These are phyloP conservation scores for Fusarium albidum DNA, from an alignment of 2,329 filamentous ascomycete genomes.

Conservation along the genomic window DNA sequence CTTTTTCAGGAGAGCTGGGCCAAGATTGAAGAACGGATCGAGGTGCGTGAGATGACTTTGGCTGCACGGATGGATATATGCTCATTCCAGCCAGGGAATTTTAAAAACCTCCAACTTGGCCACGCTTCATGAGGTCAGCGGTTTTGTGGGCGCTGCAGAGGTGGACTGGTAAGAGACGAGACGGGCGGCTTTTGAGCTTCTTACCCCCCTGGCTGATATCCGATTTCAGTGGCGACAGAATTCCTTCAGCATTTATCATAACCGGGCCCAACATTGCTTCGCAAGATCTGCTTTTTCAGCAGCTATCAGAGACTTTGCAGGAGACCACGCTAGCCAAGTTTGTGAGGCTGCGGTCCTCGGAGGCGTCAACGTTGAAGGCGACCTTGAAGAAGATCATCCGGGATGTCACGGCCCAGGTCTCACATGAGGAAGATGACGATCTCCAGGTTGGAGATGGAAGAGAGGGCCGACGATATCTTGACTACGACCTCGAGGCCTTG, in stretches of 20 bases:
- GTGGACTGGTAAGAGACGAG: slow-evolving; percentile 42
- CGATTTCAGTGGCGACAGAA: slow-evolving; percentile 52
- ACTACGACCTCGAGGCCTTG: slow-evolving; percentile 81
- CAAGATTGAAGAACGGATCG: slow-evolving; percentile 68
- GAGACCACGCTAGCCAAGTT: slow-evolving; percentile 61
- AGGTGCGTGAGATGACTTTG: slow-evolving; percentile 51
- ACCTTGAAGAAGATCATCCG: slow-evolving; percentile 77
- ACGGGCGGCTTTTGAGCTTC: background rate
- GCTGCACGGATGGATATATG: slow-evolving; percentile 41
- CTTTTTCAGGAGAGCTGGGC: slow-evolving; percentile 72
- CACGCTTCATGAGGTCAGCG: slow-evolving; percentile 65
- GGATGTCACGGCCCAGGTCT: slow-evolving; percentile 61
- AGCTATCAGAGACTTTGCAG: slow-evolving; percentile 68
- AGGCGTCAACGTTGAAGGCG: slow-evolving; percentile 78
- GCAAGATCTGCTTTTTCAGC: slow-evolving; percentile 76
- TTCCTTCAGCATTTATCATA: slow-evolving; percentile 76
- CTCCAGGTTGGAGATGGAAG: slow-evolving; percentile 53
- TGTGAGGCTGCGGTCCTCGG: slow-evolving; percentile 72
- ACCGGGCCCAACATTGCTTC: slow-evolving; percentile 82
- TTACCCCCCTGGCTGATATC: slow-evolving; percentile 23
- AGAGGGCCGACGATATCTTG: slow-evolving; percentile 71
- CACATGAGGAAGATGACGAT: slow-evolving; percentile 67
- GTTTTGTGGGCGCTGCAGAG: slow-evolving; percentile 59
- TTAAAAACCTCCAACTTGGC: slow-evolving; percentile 67
- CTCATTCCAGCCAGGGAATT: slow-evolving; percentile 53